Base-by-base conservation (phyloP, 495 filamentous ascomycete species). In the Penicillium paradoxum region DNA sequence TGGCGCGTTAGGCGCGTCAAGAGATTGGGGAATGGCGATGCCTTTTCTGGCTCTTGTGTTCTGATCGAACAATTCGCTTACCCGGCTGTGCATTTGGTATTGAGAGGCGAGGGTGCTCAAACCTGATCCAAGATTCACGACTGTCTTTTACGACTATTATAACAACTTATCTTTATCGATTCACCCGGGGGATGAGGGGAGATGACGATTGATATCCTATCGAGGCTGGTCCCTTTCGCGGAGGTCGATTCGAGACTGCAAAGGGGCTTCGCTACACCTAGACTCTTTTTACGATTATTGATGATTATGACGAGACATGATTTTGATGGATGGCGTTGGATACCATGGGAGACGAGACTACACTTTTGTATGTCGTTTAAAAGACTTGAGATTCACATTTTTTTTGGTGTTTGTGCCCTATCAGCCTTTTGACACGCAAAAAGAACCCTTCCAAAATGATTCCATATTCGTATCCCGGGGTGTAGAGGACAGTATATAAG, bases 281-380 rank as follows among this genome's bases (percentile, higher is more conserved):
- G 39, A 25, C 13, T 24, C 39, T 7, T 34, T 41, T 24, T 11
- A 59, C 50, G 52, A 49, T 21, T 22, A 60, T 55, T 55, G 9
- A 58, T 56, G 56, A 58, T 46, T 40, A 53, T 18, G 44, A 46
- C 33, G 13, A n/a, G n/a, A 14, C 5, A 58, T 54, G 49, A 27
- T 6, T 49, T 39, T 49, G 46, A 37, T 25, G 13, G 14, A 19
- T 11, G 46, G 24, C 24, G 46, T 39, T 49, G 25, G 46, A 49
- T 49, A 49, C 37, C 29, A 45, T 24, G 30, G 46, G 25, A 45
- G 11, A 32, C 18, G 6, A 45, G 43, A 33, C 43, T 33, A 33
- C 43, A 45, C n/a, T 33, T 44, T 13, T 33, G 29, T 3, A 33
- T 17, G 9, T 33, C n/a, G 13, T 45, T 22, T 29, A 29, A 18